phyloP scores from a whole-genome alignment of 1,284 basidiomycete genomes.

The Ustilago lituana region DNA sequence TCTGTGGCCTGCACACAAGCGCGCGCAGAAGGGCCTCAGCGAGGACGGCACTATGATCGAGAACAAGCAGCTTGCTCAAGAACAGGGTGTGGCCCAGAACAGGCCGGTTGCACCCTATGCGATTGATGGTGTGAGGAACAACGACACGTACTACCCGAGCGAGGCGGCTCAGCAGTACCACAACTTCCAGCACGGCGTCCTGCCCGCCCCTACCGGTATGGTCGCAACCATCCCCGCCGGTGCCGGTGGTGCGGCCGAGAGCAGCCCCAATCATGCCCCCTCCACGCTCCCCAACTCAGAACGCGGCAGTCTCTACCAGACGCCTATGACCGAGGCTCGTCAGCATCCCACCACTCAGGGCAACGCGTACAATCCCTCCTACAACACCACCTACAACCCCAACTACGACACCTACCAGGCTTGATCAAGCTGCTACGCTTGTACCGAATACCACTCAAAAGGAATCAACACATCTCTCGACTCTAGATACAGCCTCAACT shows the following conservation, averaged over 20 bases:
- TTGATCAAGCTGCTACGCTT: not conserved
- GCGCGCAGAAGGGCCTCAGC: conserved; percentile 46
- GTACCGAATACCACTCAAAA: too few species aligned
- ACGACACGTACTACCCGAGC: conserved; percentile 45
- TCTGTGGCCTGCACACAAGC: conserved; percentile 55
- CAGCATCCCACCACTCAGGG: conserved; percentile 22
- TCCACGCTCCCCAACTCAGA: conserved; percentile 33
- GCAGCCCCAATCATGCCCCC: conserved; percentile 18
- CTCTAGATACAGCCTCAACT: too few species aligned
- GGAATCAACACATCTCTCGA: too few species aligned
- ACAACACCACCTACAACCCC: too few species aligned
- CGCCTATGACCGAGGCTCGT: conserved; percentile 42
- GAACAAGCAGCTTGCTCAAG: conserved; percentile 41
- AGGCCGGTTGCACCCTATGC: conserved; percentile 34
- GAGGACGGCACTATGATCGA: conserved; percentile 53
- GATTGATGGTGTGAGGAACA: conserved; percentile 36
- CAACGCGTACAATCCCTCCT: too few species aligned
- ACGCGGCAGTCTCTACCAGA: conserved; percentile 44
- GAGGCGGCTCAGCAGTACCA: conserved; percentile 26
- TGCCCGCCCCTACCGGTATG: conserved; percentile 15
- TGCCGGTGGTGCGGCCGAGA: too few species aligned
- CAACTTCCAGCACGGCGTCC: conserved; percentile 15
- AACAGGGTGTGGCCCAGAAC: conserved; percentile 19
- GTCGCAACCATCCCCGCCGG: not conserved
- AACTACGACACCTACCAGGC: conserved; percentile 16